Percentiles rank a stretch among this genome's conserved stretches.
phyloP scores from a whole-genome alignment of 352 stramenopile species.

The Stephanocyclus meneghinianus region DNA sequence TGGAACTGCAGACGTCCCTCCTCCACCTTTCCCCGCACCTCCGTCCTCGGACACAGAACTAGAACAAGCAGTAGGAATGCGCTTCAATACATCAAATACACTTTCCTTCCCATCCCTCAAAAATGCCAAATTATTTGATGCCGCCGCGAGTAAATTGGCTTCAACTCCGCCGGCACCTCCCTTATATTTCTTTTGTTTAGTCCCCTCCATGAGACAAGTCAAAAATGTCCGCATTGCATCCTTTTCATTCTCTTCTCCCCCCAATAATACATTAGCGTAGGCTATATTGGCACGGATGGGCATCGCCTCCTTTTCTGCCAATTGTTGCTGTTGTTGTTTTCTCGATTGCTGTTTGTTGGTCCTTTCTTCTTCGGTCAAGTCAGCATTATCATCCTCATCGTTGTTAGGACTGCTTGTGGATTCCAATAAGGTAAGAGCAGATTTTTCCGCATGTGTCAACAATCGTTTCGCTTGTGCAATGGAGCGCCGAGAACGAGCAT shows the following conservation, averaged over 20 bases:
- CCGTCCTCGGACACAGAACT: slow-evolving; percentile 31
- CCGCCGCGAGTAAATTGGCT: slow-evolving; percentile 37
- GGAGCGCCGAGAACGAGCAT: slow-evolving; percentile 14
- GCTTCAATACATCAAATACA: slow-evolving; percentile 46
- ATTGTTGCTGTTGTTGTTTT: slow-evolving; percentile 16
- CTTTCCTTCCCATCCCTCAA: slow-evolving; percentile 54
- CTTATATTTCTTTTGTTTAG: slow-evolving; percentile 2
- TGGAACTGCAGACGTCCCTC: slow-evolving; percentile 19
- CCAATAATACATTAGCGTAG: slow-evolving; percentile 39
- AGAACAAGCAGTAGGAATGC: slow-evolving; percentile 36
- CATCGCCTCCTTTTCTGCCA: slow-evolving; percentile 43
- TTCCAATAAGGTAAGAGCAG: slow-evolving; percentile 32
- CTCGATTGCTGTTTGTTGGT: slow-evolving; percentile 3
- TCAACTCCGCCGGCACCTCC: neutral
- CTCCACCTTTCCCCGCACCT: neutral
- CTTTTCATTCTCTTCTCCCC: slow-evolving; percentile 39
- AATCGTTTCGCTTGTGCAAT: slow-evolving; percentile 30
- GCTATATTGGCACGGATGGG: slow-evolving; percentile 53
- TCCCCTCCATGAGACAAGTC: slow-evolving; percentile 32
- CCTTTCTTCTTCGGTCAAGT: neutral
- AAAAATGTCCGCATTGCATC: slow-evolving; percentile 43
- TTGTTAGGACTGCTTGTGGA: neutral
- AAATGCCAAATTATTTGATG: slow-evolving; percentile 52
- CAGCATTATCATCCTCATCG: slow-evolving; percentile 18
- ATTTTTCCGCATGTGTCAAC: slow-evolving; percentile 39